Percentiles rank a stretch among this genome's conserved stretches.
phyloP scores from a whole-genome alignment of 2,329 filamentous ascomycete genomes.

The Raffaelea albimanens region DNA sequence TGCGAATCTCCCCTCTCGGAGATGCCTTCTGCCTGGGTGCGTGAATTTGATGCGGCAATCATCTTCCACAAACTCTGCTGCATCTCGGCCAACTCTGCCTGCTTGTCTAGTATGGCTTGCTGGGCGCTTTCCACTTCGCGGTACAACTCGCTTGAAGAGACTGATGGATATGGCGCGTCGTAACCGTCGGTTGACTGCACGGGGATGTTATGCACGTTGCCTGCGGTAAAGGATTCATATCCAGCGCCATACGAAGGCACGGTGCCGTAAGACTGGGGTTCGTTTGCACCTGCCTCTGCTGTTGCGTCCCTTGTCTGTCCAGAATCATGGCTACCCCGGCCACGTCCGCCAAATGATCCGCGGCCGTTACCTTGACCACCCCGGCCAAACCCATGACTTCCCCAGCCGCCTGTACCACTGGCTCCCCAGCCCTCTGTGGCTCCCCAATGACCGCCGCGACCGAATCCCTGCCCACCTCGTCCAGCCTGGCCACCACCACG shows the following conservation, averaged over 20 bases:
- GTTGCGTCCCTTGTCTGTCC: neutral
- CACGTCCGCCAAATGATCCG: slow-evolving; percentile 17
- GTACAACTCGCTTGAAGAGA: slow-evolving; percentile 16
- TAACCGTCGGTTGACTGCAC: too few relatives aligned
- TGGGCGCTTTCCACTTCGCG: slow-evolving; percentile 24
- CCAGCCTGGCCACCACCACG: slow-evolving; percentile 3
- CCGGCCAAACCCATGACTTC: neutral
- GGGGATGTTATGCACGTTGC: too few relatives aligned
- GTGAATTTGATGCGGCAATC: slow-evolving; percentile 3
- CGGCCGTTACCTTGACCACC: slow-evolving; percentile 20
- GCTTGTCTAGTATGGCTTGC: slow-evolving; percentile 21
- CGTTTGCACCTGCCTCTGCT: too few relatives aligned
- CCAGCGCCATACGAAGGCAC: too few relatives aligned
- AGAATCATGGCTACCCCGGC: slow-evolving; percentile 12
- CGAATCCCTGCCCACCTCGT: neutral
- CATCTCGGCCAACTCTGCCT: slow-evolving; percentile 16
- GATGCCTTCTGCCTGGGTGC: neutral
- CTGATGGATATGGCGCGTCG: too few relatives aligned
- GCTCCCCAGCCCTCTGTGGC: neutral
- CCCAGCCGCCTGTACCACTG: neutral
- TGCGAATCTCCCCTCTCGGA: slow-evolving; percentile 5
- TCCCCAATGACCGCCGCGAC: slow-evolving; percentile 1
- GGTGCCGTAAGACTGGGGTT: too few relatives aligned
- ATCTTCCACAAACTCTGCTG: slow-evolving; percentile 15
- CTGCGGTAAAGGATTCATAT: too few relatives aligned